These are phyloP conservation scores for Stenocarpella maydis DNA, from an alignment of 2,329 filamentous ascomycete species.

Conservation along the genomic window DNA sequence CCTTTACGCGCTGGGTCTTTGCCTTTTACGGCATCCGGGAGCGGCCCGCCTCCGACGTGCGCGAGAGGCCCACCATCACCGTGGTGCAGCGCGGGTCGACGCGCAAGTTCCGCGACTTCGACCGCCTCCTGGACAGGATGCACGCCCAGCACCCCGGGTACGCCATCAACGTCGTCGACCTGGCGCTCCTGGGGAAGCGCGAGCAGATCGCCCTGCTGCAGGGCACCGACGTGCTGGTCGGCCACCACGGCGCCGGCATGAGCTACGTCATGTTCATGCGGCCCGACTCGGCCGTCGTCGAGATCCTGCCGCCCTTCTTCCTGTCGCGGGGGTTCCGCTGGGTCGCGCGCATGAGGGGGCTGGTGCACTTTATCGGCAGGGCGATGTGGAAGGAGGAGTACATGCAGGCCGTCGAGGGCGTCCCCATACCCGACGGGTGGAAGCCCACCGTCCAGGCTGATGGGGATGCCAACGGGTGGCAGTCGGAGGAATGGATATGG, in stretches of 20 bases:
- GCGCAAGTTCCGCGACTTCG: conserved; percentile 24
- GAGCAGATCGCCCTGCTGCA: conserved; percentile 38
- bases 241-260: conserved; percentile 39
- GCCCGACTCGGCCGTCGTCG: conserved; percentile 37
- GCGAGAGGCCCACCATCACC: conserved; percentile 10
- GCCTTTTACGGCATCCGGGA: neutral
- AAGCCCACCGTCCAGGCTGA: conserved; percentile 9
- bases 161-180: conserved; percentile 37
- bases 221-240: conserved; percentile 38
- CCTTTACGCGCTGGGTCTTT: neutral
- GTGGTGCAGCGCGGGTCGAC: conserved; percentile 20
- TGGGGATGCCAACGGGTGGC: conserved; percentile 33
- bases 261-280: conserved; percentile 40
- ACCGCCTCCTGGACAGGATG: neutral
- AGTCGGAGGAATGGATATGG: conserved; percentile 37
- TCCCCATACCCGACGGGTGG: conserved; percentile 25
- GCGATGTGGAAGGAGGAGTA: conserved; percentile 33
- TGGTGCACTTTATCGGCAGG: conserved; percentile 28
- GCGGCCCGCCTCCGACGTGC: neutral
- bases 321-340: conserved; percentile 24
- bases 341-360: conserved; percentile 32
- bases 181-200: conserved; percentile 34
- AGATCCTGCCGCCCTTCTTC: conserved; percentile 31
- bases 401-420: conserved; percentile 11
- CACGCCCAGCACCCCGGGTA: conserved; percentile 6